phyloP scores from a whole-genome alignment of 305 asterid species.

The Fraxinus sp. region DNA sequence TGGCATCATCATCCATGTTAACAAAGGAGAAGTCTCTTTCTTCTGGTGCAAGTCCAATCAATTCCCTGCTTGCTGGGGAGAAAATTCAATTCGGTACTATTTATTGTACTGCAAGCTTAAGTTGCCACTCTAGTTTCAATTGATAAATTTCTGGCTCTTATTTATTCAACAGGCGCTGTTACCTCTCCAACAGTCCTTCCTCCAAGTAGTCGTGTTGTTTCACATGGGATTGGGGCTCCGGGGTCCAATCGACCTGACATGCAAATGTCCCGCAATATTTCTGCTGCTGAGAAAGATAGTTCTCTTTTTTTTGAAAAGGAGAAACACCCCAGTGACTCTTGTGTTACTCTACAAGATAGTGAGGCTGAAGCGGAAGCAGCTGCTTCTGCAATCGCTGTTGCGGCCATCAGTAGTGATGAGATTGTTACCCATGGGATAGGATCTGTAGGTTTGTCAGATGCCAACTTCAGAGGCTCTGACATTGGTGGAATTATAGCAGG shows the following conservation, averaged over 20 bases:
- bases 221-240: conserved; percentile 75
- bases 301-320: conserved; percentile 65
- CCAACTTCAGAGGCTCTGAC: conserved; percentile 46
- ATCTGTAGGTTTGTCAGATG: conserved; percentile 41
- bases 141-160: background rate
- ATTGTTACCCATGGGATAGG: conserved; percentile 52
- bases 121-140: background rate
- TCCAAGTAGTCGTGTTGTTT: conserved; percentile 56
- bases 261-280: conserved; percentile 53
- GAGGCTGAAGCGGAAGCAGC: conserved; percentile 97
- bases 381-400: conserved; percentile 94
- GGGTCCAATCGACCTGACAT: conserved; percentile 72
- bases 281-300: conserved; percentile 51
- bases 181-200: conserved; percentile 84
- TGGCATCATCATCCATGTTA: conserved; percentile 55
- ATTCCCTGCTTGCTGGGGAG: conserved; percentile 94
- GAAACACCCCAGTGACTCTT: conserved; percentile 51
- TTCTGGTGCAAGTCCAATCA: conserved; percentile 77
- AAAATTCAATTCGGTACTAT: conserved; percentile 84
- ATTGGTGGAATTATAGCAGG: conserved; percentile 51
- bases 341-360: conserved; percentile 59
- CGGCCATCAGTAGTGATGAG: conserved; percentile 82
- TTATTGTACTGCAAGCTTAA: conserved; percentile 6
- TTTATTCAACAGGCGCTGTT: conserved; percentile 64
- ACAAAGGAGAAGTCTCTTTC: conserved; percentile 63